Evolutionary conservation across 192 early-diverging fungal genomes (phyloP), one percentile per base, ranked within the genome.

Genomic region (Coemansia sp.): DNA sequence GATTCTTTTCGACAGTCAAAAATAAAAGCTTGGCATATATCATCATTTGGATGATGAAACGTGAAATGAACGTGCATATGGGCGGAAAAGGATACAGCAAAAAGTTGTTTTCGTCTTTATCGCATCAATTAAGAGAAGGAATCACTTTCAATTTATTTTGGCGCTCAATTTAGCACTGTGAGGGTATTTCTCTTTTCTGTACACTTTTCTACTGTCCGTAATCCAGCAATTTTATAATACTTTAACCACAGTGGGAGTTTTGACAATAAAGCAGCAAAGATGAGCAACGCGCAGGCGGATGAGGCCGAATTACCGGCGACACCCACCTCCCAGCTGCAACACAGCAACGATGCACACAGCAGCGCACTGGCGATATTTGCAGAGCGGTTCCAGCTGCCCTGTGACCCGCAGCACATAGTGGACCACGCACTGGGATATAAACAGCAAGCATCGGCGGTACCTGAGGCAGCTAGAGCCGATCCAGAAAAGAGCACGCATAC

Each of bases 341-440:
- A 20, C 45, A 48, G 45, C 23, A 23, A 48, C 45, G 45, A 48
- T 25, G 8, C 23, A 25, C 20, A 48, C 8, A 48, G n/a, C n/a
- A n/a, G 22, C 14, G 45, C 23, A 48, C 2, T 15, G 9, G 22
- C 20, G 22, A 10, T 9, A 7, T 48, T 48, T 48, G 22, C 45
- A 20, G 52, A 33, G 29, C 25, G 7, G 27, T 33, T 54, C 15
- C 52, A 54, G 27, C 14, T 54, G 52, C 52, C 20, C 6, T 54
- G 52, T 17, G 52, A 54, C 29, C 52, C 52, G 14, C 52, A 54
- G 52, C 52, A 30, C 29, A 54, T 54, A 54, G 29, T 54, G 29
- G 52, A 3, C 7, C 29, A 54, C n/a, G 52, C 52, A 4, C 15
- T 54, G 52, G 23, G 22, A 15, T 1, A 11, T 25, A 20, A 48